Evolutionary conservation across 768 basidiomycete species (phyloP).

Genomic region (Arthromyces matolae): DNA sequence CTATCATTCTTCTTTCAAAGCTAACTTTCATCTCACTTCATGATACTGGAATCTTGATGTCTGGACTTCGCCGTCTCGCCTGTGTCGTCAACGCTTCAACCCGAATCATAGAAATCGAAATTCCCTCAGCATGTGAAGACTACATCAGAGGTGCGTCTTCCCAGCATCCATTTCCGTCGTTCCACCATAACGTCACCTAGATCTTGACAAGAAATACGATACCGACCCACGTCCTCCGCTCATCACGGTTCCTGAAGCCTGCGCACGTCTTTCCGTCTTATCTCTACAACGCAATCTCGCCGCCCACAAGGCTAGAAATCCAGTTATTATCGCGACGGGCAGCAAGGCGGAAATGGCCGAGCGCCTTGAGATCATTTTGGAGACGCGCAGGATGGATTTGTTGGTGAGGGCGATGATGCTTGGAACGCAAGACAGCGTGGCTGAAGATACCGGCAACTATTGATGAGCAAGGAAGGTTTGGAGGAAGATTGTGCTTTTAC

Average conservation of each 20-base stretch:
- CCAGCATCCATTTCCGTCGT: not conserved
- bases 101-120: conserved; percentile 46
- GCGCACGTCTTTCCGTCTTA: conserved; percentile 37
- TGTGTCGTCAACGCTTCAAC: conserved; percentile 30
- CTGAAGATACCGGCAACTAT: too few species aligned
- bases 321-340: conserved; percentile 41
- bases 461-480: too few species aligned
- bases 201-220: conserved; percentile 44
- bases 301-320: conserved; percentile 49
- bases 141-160: conserved; percentile 49
- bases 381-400: conserved; percentile 46
- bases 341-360: conserved; percentile 46
- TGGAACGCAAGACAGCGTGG: conserved; percentile 16
- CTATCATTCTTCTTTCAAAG: conserved; percentile 44
- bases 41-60: conserved; percentile 54
- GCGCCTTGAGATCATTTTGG: conserved; percentile 43
- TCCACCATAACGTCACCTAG: conserved; percentile 29
- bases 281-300: conserved; percentile 56
- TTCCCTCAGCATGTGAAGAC: conserved; percentile 47
- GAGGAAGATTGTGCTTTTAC: not conserved
- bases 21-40: conserved; percentile 49
- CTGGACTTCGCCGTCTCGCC: conserved; percentile 52
- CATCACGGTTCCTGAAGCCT: conserved; percentile 39
- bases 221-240: conserved; percentile 46
- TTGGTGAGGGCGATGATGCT: conserved; percentile 29